Conservation (phyloP, 2,329 filamentous ascomycete genomes). For the Plenodomus tracheiphilus region DNA sequence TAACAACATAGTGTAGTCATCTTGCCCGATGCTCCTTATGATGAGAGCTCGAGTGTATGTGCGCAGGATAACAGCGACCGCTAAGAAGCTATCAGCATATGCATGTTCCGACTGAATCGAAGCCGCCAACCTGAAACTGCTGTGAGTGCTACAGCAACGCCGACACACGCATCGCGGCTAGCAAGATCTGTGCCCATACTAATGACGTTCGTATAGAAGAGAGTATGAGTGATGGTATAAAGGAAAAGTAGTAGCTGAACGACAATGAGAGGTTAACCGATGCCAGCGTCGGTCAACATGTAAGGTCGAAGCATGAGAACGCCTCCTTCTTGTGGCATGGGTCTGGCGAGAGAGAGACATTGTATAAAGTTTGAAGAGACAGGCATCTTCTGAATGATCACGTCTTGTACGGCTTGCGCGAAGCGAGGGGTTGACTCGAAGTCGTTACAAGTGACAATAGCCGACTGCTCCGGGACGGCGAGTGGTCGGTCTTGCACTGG, state of each 20-base stretch:
- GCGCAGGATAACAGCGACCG: constrained; percentile 29
- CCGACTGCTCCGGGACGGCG: neutral
- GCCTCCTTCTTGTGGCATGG: neutral
- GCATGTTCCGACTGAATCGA: neutral
- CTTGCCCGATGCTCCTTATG: constrained; percentile 30
- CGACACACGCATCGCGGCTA: constrained; percentile 22
- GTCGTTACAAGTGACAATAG: neutral
- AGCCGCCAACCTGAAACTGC: constrained; percentile 18
- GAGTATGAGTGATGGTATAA: neutral
- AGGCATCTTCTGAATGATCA: neutral
- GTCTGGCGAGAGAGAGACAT: neutral
- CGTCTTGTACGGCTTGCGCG: constrained; percentile 1
- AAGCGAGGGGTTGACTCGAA: constrained; percentile 2
- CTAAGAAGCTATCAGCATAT: constrained; percentile 15
- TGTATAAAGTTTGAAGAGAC: constrained; percentile 5
- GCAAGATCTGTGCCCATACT: constrained; percentile 1
- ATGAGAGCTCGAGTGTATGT: constrained; percentile 22
- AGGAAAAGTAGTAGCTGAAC: neutral
- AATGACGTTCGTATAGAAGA: neutral
- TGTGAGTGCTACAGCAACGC: constrained; percentile 26
- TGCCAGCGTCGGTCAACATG: constrained; percentile 1
- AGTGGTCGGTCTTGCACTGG: constrained; percentile 1
- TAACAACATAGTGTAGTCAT: constrained; percentile 35
- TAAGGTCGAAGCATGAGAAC: constrained; percentile 1
- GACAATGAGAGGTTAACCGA: neutral